phyloP scores from a whole-genome alignment of 2,329 filamentous ascomycete species.

The Exophiala viscosa region DNA sequence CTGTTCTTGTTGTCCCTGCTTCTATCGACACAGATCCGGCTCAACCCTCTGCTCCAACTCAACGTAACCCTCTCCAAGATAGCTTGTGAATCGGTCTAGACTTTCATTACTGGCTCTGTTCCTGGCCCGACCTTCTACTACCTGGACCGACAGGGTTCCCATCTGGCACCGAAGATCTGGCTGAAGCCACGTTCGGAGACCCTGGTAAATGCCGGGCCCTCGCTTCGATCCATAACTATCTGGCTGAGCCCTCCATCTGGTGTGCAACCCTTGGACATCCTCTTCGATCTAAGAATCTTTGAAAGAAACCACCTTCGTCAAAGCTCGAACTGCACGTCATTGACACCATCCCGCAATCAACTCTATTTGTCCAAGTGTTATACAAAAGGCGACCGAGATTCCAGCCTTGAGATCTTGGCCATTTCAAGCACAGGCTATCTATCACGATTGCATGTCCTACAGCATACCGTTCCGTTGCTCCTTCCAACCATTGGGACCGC shows the following conservation, averaged over 20 bases:
- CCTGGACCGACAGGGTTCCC: conserved; percentile 3
- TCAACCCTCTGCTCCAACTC: conserved; percentile 5
- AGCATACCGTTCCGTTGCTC: conserved; percentile 20
- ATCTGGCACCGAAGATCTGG: conserved; percentile 18
- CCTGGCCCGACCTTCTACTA: conserved; percentile 5
- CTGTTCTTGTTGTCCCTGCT: conserved; percentile 3
- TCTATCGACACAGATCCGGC: conserved; percentile 1
- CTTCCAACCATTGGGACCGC: conserved; percentile 19
- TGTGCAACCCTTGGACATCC: conserved; percentile 12
- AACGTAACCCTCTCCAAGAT: conserved; percentile 7
- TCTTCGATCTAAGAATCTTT: conserved; percentile 3
- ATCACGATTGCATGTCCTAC: conserved; percentile 13
- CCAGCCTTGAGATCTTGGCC: neutral
- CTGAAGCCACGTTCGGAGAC: conserved; percentile 19
- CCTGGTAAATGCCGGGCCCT: conserved; percentile 20
- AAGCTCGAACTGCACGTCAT: conserved; percentile 16
- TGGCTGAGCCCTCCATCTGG: conserved; percentile 8
- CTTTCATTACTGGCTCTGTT: conserved; percentile 3
- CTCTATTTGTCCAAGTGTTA: conserved; percentile 4
- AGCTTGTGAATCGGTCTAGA: conserved; percentile 4
- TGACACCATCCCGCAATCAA: conserved; percentile 12
- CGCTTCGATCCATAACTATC: conserved; percentile 22
- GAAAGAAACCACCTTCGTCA: conserved; percentile 1
- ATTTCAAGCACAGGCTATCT: conserved; percentile 13
- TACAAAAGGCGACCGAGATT: conserved; percentile 9